phyloP scores from a whole-genome alignment of 225 moss, liverwort and hornwort species.

The Ulota crispa region DNA sequence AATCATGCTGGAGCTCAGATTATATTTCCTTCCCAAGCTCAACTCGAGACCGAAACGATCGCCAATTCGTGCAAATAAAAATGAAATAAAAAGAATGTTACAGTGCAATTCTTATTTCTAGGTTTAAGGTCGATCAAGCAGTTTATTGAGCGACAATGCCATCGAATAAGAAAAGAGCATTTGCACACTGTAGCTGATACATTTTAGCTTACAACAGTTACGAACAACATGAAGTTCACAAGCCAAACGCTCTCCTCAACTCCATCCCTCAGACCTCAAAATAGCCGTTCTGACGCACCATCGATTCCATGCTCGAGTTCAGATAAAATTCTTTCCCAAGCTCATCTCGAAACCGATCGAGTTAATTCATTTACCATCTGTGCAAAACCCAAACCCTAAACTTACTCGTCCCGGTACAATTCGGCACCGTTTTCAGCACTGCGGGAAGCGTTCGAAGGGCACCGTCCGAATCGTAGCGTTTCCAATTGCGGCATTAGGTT shows the following conservation, averaged over 20 bases:
- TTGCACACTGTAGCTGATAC: background rate
- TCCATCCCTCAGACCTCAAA: background rate
- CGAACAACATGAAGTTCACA: background rate
- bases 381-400: constrained; percentile 12
- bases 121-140: background rate
- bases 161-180: background rate
- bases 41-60: background rate
- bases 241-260: background rate
- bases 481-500: background rate
- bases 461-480: no score
- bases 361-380: no score
- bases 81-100: no score
- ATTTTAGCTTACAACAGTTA: background rate
- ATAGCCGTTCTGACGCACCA: background rate
- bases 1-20: background rate
- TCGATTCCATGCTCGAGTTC: background rate
- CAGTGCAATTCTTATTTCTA: no score
- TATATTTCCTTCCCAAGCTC: background rate
- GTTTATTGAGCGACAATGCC: background rate
- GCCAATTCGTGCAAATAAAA: no score
- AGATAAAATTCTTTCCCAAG: background rate
- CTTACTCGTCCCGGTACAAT: background rate
- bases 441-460: background rate
- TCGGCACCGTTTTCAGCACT: background rate
- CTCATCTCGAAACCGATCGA: background rate